phyloP scores from a whole-genome alignment of 257 asterid genomes.

The Hygrophila difformis region DNA sequence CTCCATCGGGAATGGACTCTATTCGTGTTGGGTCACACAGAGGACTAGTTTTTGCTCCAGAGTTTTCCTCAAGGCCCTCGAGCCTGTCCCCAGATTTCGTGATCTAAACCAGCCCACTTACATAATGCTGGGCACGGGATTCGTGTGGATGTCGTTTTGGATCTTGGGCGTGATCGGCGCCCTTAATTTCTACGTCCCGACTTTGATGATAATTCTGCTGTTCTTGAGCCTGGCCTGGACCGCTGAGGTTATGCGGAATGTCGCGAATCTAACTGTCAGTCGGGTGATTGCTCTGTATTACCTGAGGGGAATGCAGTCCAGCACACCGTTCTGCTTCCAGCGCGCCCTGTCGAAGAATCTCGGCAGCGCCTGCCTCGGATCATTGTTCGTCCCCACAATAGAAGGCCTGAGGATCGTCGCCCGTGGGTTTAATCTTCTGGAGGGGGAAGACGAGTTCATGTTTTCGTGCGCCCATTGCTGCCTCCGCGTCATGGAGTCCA shows the following conservation, averaged over 20 bases:
- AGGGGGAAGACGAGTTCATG: conserved; percentile 98
- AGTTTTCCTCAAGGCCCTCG: conserved; percentile 62
- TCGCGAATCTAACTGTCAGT: conserved; percentile 75
- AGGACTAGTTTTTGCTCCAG: conserved; percentile 68
- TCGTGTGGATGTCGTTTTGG: conserved; percentile 94
- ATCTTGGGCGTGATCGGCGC: conserved; percentile 79
- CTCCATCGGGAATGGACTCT: conserved; percentile 78
- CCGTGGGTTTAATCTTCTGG: conserved; percentile 78
- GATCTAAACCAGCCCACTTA: conserved; percentile 77
- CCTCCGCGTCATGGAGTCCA: conserved; percentile 73
- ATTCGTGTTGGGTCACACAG: conserved; percentile 93
- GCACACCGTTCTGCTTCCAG: conserved; percentile 76
- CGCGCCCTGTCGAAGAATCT: conserved; percentile 72
- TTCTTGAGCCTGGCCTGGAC: conserved; percentile 74
- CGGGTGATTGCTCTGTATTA: conserved; percentile 83
- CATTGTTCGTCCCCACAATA: conserved; percentile 80
- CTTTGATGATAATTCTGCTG: conserved; percentile 51
- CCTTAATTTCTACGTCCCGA: conserved; percentile 58
- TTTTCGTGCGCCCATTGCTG: conserved; percentile 95
- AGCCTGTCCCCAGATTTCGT: conserved; percentile 64
- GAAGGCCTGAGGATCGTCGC: conserved; percentile 78
- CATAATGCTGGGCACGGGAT: conserved; percentile 73
- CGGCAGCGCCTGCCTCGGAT: conserved; percentile 92
- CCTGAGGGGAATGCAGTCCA: conserved; percentile 89
- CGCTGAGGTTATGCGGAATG: conserved; percentile 98